Conservation (phyloP, 768 basidiomycete genomes). For the Lactarius tabidus region DNA sequence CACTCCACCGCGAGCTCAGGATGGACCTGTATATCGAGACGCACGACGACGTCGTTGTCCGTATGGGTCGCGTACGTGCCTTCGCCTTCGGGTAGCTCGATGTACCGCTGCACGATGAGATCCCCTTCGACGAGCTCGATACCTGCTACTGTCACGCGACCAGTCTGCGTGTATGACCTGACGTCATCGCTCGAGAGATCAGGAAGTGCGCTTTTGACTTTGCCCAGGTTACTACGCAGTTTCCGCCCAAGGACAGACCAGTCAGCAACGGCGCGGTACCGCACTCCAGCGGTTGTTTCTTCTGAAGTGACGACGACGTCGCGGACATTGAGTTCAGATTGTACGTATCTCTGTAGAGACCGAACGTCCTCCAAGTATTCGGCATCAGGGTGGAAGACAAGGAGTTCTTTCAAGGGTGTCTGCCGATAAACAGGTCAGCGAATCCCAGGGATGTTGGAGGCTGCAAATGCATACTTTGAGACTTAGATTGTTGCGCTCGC, state of each 20-base stretch:
- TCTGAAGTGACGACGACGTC: conserved; percentile 86
- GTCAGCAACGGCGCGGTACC: conserved; percentile 89
- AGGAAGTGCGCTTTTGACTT: conserved; percentile 86
- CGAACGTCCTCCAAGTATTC: conserved; percentile 83
- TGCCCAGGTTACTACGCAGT: conserved; percentile 84
- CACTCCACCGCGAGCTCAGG: conserved; percentile 85
- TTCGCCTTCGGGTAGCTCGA: conserved; percentile 65
- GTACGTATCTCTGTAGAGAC: conserved; percentile 81
- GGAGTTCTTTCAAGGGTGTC: conserved; percentile 89
- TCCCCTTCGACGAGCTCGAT: conserved; percentile 91
- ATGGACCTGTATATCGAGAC: conserved; percentile 86
- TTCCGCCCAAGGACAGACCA: conserved; percentile 94
- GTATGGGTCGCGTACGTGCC: conserved; percentile 76
- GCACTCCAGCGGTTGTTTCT: conserved; percentile 79
- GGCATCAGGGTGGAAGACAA: conserved; percentile 87
- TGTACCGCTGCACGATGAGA: conserved; percentile 83
- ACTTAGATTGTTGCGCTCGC: conserved; percentile 81
- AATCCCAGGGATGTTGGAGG: background rate
- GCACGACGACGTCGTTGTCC: conserved; percentile 91
- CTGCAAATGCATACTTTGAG: conserved; percentile 66
- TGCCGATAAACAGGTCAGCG: conserved; percentile 31
- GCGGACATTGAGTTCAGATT: conserved; percentile 93
- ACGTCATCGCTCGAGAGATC: conserved; percentile 76
- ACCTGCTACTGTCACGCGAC: conserved; percentile 81
- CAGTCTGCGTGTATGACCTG: conserved; percentile 68